Conservation (phyloP, 2,329 filamentous ascomycete genomes). For the Venturia nashicola region DNA sequence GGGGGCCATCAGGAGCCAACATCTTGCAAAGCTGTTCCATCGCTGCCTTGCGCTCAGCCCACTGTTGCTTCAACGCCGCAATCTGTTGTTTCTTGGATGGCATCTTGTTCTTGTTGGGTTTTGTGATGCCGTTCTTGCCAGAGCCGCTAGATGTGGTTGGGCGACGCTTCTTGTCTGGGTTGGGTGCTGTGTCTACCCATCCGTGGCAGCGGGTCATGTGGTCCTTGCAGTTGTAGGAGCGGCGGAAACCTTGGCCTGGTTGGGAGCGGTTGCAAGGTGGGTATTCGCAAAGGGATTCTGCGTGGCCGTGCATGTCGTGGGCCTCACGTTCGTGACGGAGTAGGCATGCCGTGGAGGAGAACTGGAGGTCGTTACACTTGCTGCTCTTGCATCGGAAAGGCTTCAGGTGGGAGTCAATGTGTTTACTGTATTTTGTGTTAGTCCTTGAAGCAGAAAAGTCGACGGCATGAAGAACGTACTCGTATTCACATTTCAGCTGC, state of each 20-base stretch:
- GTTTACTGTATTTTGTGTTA: conserved; percentile 55
- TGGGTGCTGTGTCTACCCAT: conserved; percentile 21
- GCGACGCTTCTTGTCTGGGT: conserved; percentile 6
- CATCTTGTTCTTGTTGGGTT: not conserved
- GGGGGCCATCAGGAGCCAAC: conserved; percentile 5
- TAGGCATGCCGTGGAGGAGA: conserved; percentile 90
- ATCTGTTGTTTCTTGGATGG: conserved; percentile 7
- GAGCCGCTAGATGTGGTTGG: not conserved
- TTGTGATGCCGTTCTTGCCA: not conserved
- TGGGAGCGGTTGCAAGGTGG: conserved; percentile 75
- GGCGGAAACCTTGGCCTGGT: conserved; percentile 77
- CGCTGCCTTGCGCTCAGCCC: conserved; percentile 1
- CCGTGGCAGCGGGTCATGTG: conserved; percentile 93
- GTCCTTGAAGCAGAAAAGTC: not conserved
- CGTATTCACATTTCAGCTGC: conserved; percentile 97
- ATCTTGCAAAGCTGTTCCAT: conserved; percentile 1
- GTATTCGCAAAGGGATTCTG: conserved; percentile 82
- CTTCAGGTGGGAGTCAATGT: conserved; percentile 91
- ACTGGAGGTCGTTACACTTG: conserved; percentile 72
- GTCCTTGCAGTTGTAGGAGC: conserved; percentile 90
- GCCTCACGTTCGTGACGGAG: conserved; percentile 92
- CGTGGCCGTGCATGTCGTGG: conserved; percentile 90
- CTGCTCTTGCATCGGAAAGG: conserved; percentile 88
- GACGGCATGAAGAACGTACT: conserved; percentile 49
- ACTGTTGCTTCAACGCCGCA: not conserved